These are phyloP conservation scores for Polytrichum commune DNA, from an alignment of 225 moss, liverwort and hornwort species.

Conservation along the genomic window DNA sequence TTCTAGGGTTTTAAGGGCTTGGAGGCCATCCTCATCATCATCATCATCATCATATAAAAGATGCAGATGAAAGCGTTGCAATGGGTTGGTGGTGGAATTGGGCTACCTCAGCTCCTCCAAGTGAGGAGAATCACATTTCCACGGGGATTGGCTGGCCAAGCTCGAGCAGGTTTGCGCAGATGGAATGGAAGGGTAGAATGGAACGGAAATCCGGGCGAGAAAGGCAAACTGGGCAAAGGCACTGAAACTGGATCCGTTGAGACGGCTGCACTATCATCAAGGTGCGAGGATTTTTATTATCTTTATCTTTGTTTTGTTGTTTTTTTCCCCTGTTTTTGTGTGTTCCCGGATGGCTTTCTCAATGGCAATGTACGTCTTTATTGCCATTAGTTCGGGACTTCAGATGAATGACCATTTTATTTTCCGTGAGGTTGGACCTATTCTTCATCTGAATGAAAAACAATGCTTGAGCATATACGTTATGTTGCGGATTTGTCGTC, in stretches of 20 bases:
- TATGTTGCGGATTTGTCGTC: background rate
- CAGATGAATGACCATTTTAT: background rate
- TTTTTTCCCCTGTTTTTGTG: too few species aligned
- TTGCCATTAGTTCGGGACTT: background rate
- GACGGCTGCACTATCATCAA: conserved; percentile 43
- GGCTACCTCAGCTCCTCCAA: conserved; percentile 15
- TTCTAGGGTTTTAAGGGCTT: too few species aligned
- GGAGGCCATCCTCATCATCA: too few species aligned
- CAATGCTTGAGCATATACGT: background rate
- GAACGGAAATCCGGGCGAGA: conserved; percentile 12
- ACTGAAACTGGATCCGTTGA: conserved; percentile 20
- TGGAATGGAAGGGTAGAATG: conserved; percentile 52
- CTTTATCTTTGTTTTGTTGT: too few species aligned
- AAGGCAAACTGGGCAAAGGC: conserved; percentile 9
- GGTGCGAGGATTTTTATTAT: conserved; percentile 12
- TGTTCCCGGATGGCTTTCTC: too few species aligned
- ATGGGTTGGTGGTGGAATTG: conserved; percentile 25
- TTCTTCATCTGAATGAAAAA: background rate
- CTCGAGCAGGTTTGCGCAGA: conserved; percentile 33
- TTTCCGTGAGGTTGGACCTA: background rate
- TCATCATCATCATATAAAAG: background rate
- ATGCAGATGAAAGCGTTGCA: conserved; percentile 13
- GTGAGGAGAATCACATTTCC: conserved; percentile 8
- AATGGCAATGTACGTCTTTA: background rate
- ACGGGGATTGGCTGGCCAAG: conserved; percentile 2